Conservation (phyloP, 345 rosid genomes). For the Bruguiera gymnorhiza region DNA sequence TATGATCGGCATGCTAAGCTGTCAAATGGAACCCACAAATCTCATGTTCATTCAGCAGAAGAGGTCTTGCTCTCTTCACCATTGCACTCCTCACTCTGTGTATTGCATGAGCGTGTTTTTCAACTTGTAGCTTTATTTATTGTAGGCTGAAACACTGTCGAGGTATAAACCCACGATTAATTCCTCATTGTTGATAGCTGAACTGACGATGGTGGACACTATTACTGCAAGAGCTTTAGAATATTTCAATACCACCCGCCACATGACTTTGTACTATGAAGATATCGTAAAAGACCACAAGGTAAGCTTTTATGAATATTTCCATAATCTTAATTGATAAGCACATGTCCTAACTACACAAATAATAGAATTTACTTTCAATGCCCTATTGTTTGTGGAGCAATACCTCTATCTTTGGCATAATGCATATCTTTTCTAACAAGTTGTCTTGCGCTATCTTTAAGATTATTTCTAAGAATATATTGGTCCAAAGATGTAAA, state of each 20-base stretch:
- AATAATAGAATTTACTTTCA: too few relatives aligned
- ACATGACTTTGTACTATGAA: conserved; percentile 66
- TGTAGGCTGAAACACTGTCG: conserved; percentile 71
- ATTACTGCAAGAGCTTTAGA: conserved; percentile 44
- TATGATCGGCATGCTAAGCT: conserved; percentile 70
- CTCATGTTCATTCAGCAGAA: conserved; percentile 77
- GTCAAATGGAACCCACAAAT: conserved; percentile 83
- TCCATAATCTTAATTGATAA: neutral
- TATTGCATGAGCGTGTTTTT: neutral
- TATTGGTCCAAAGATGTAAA: too few relatives aligned
- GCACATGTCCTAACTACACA: too few relatives aligned
- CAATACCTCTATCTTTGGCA: too few relatives aligned
- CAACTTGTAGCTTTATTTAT: conserved; percentile 19
- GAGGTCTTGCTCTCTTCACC: conserved; percentile 47
- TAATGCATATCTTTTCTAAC: too few relatives aligned
- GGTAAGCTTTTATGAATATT: conserved; percentile 29
- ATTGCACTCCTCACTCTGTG: neutral
- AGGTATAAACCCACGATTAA: conserved; percentile 64
- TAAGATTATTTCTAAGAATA: too few relatives aligned
- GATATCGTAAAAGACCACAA: conserved; percentile 50
- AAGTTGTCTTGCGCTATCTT: too few relatives aligned
- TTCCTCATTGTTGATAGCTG: conserved; percentile 52
- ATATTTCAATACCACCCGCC: conserved; percentile 63
- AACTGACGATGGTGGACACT: conserved; percentile 49
- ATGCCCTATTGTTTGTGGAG: too few relatives aligned